These are phyloP conservation scores for Fusarium camptoceras DNA, from an alignment of 2,329 filamentous ascomycete species.

Conservation along the genomic window DNA sequence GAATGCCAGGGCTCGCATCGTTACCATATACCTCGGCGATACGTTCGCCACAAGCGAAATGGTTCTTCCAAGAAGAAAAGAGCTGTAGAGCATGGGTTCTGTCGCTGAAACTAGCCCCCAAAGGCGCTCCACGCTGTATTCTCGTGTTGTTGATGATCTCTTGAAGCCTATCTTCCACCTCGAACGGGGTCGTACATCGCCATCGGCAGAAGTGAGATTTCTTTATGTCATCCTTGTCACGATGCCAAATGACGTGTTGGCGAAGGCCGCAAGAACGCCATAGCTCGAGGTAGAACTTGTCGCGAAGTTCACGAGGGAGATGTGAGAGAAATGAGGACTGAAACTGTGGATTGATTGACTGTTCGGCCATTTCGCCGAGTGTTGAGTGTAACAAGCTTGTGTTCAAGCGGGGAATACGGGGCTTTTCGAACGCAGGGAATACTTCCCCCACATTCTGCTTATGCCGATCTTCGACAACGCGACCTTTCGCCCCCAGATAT, in stretches of 20 bases:
- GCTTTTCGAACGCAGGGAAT: background rate
- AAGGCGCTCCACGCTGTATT: background rate
- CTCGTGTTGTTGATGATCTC: background rate
- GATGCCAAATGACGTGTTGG: constrained; percentile 16
- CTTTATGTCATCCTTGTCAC: background rate
- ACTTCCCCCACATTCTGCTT: background rate
- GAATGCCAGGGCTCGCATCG: background rate
- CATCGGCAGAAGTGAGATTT: constrained; percentile 18
- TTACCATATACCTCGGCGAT: background rate
- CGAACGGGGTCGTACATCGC: constrained; percentile 11
- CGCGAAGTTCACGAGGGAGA: constrained; percentile 7
- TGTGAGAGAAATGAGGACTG: background rate
- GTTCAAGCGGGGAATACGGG: background rate
- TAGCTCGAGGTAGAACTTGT: constrained; percentile 3
- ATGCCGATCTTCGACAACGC: background rate
- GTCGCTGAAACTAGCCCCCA: background rate
- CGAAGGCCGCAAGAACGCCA: constrained; percentile 12
- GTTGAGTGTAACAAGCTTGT: background rate
- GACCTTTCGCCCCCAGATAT: background rate
- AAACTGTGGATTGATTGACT: background rate
- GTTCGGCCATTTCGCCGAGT: background rate
- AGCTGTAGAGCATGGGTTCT: background rate
- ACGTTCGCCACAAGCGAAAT: background rate
- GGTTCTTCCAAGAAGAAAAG: background rate
- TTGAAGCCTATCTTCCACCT: constrained; percentile 10